Evolutionary conservation across 179 eudicot genomes (phyloP).

Genomic region (Vitellaria paradoxa): DNA sequence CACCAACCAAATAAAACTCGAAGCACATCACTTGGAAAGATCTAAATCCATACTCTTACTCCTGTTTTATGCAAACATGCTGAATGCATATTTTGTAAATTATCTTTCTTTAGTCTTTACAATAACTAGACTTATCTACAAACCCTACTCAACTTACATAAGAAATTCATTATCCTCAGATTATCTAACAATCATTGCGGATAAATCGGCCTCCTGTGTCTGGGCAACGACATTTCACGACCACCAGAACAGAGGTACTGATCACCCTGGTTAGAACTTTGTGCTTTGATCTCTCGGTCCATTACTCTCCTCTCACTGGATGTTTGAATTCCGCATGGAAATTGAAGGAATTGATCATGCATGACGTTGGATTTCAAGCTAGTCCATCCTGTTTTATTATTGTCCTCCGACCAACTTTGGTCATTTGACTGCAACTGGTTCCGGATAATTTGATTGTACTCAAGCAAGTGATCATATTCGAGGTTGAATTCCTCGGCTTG

Average conservation of each 20-base stretch:
- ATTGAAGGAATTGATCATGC: background rate
- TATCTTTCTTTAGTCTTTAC: too few relatives aligned
- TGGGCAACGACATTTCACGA: slow-evolving; percentile 10
- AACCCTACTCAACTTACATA: background rate
- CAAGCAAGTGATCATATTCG: slow-evolving; percentile 46
- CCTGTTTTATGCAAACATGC: background rate
- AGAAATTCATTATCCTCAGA: background rate
- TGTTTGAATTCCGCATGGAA: background rate
- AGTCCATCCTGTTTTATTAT: slow-evolving; percentile 1
- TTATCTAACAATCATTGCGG: background rate
- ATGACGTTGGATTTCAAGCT: background rate
- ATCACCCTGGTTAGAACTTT: background rate
- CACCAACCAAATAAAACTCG: too few relatives aligned
- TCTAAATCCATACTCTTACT: too few relatives aligned
- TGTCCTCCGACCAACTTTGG: background rate
- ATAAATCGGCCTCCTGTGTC: slow-evolving; percentile 17
- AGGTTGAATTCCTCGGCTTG: slow-evolving; percentile 44
- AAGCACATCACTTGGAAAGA: too few relatives aligned
- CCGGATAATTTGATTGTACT: slow-evolving; percentile 47
- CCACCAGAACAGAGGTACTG: background rate
- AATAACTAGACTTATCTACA: too few relatives aligned
- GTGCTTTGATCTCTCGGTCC: background rate
- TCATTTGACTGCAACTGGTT: slow-evolving; percentile 40
- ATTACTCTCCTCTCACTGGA: background rate
- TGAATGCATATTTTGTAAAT: too few relatives aligned